phyloP scores from a whole-genome alignment of 305 asterid species.

The Solanum hybrid region DNA sequence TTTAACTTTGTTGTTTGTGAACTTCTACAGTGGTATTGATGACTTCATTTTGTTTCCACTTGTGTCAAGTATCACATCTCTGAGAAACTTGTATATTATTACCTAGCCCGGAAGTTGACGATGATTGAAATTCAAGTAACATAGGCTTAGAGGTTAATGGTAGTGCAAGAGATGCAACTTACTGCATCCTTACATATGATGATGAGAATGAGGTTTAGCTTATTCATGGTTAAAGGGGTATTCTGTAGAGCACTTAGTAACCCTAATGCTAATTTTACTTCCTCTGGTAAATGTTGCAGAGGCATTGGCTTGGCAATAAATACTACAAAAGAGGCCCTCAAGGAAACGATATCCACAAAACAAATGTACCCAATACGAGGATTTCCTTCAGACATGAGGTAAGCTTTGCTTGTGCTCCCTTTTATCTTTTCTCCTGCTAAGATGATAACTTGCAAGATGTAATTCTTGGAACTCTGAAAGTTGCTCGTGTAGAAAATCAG shows the following conservation, averaged over 20 bases:
- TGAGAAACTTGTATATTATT: neutral
- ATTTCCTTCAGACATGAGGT: conserved; percentile 81
- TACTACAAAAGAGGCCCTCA: conserved; percentile 59
- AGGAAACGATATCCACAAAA: conserved; percentile 45
- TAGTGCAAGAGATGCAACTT: neutral
- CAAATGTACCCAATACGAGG: conserved; percentile 71
- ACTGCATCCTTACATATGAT: neutral
- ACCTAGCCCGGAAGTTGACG: neutral
- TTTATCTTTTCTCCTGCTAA: neutral
- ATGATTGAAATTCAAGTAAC: neutral
- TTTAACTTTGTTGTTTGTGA: neutral
- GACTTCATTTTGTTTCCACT: neutral
- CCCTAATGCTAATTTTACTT: neutral
- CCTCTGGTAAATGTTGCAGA: conserved; percentile 24
- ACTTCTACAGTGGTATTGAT: neutral
- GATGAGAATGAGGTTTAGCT: neutral
- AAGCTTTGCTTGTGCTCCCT: conserved; percentile 2
- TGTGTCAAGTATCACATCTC: neutral
- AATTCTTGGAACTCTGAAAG: neutral
- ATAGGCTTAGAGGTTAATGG: neutral
- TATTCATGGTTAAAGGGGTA: neutral
- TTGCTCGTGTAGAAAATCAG: neutral
- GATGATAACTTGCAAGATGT: neutral
- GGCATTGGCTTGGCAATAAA: conserved; percentile 74
- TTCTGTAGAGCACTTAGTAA: neutral